These are phyloP conservation scores for Zhuliangozyma parablackwelliae DNA, from an alignment of 1,139 yeast species.

Conservation along the genomic window DNA sequence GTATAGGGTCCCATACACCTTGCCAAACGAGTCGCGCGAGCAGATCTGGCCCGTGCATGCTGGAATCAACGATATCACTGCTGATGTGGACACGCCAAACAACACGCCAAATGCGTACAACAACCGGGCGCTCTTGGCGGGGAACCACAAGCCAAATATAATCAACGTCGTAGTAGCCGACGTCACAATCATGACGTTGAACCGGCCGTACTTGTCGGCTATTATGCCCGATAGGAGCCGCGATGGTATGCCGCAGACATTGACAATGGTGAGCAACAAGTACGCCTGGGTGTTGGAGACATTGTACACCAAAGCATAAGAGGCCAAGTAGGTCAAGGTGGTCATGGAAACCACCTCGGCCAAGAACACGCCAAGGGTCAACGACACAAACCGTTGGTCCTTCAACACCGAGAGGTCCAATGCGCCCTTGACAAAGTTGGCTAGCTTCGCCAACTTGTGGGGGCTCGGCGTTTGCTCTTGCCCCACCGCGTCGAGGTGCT, in stretches of 20 bases:
- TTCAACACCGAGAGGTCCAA: constrained; percentile 41
- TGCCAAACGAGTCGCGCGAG: constrained; percentile 60
- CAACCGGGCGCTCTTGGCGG: constrained; percentile 20
- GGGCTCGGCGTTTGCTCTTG: background rate
- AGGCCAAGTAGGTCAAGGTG: constrained; percentile 49
- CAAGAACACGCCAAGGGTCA: constrained; percentile 40
- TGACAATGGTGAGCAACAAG: constrained; percentile 40
- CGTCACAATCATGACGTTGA: constrained; percentile 47
- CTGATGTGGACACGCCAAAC: constrained; percentile 28
- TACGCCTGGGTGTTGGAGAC: constrained; percentile 38
- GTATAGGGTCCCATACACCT: constrained; percentile 65
- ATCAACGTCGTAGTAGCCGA: constrained; percentile 31
- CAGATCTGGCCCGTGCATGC: constrained; percentile 61
- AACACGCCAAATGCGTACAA: constrained; percentile 23
- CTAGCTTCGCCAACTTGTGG: background rate
- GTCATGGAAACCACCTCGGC: constrained; percentile 48
- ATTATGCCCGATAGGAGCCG: constrained; percentile 43
- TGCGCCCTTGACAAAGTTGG: constrained; percentile 19
- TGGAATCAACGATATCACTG: constrained; percentile 28
- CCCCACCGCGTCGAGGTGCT: background rate
- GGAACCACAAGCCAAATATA: constrained; percentile 45
- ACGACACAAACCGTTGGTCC: constrained; percentile 34
- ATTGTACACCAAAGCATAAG: constrained; percentile 45
- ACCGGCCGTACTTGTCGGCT: constrained; percentile 48
- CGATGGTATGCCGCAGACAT: constrained; percentile 45